Evolutionary conservation across 345 rosid species (phyloP).

Genomic region (Melaleuca quinquenervia): DNA sequence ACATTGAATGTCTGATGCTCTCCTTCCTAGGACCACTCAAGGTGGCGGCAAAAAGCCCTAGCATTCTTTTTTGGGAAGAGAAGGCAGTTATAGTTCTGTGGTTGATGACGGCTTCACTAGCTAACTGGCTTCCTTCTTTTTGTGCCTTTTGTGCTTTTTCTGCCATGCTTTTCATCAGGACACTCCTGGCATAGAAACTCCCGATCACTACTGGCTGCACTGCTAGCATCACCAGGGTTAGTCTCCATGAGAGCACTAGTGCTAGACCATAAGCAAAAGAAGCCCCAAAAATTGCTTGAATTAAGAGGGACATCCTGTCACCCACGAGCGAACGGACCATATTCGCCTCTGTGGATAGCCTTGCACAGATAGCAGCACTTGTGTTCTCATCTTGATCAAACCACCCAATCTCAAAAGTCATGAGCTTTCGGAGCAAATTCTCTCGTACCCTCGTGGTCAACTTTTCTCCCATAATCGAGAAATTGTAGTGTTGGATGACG

Average conservation of each 20-base stretch:
- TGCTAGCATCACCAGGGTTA: slow-evolving; percentile 46
- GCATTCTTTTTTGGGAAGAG: slow-evolving; percentile 55
- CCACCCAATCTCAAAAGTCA: slow-evolving; percentile 61
- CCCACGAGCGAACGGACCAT: slow-evolving; percentile 49
- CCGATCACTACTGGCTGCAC: slow-evolving; percentile 53
- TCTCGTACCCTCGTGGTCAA: slow-evolving; percentile 53
- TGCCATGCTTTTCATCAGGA: slow-evolving; percentile 50
- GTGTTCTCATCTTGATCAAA: slow-evolving; percentile 58
- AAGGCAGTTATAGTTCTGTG: slow-evolving; percentile 69
- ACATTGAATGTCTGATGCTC: slow-evolving; percentile 41
- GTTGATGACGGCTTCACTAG: slow-evolving; percentile 55
- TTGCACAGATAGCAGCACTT: slow-evolving; percentile 57
- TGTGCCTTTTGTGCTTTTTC: slow-evolving; percentile 56
- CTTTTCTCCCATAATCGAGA: slow-evolving; percentile 56
- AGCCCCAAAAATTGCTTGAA: slow-evolving; percentile 49
- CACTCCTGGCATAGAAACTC: slow-evolving; percentile 37
- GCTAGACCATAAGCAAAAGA: slow-evolving; percentile 34
- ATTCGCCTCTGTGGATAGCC: slow-evolving; percentile 49
- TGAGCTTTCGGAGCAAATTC: slow-evolving; percentile 32
- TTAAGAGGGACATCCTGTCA: slow-evolving; percentile 50
- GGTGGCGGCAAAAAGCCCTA: slow-evolving; percentile 38
- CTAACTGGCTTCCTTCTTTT: slow-evolving; percentile 60
- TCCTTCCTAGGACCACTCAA: slow-evolving; percentile 48
- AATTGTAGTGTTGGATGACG: slow-evolving; percentile 51
- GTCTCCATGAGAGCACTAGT: slow-evolving; percentile 44